Evolutionary conservation across 2,329 filamentous ascomycete genomes (phyloP).

Genomic region (Talaromyces sp.): DNA sequence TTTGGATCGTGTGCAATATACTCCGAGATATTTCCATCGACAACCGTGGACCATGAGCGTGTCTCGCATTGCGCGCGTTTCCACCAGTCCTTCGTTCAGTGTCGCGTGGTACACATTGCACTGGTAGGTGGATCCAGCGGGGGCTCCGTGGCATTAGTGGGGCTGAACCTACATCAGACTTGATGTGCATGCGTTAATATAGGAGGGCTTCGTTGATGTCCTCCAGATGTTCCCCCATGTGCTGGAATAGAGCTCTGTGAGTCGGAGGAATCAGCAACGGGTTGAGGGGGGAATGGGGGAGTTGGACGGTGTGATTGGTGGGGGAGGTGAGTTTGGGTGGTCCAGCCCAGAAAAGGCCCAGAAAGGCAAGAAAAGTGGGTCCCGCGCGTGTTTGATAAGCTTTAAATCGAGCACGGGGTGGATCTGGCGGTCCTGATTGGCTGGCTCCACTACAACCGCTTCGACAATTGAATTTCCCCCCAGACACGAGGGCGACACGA

Average conservation of each 20-base stretch:
- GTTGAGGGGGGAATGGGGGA: neutral
- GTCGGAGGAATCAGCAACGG: neutral
- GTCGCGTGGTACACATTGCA: too few relatives aligned
- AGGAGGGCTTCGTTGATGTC: too few relatives aligned
- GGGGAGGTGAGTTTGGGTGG: neutral
- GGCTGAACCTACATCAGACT: too few relatives aligned
- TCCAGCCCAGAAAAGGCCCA: neutral
- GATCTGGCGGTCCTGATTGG: neutral
- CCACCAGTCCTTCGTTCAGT: too few relatives aligned
- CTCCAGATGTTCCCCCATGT: neutral
- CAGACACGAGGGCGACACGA: neutral
- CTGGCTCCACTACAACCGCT: too few relatives aligned
- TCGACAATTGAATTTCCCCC: neutral
- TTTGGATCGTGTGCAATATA: too few relatives aligned
- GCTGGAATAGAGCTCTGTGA: slow-evolving; percentile 1
- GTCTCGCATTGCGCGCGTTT: too few relatives aligned
- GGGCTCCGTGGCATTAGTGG: too few relatives aligned
- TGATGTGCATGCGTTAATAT: too few relatives aligned
- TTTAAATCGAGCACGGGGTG: neutral
- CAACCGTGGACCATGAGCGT: too few relatives aligned
- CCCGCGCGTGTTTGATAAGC: neutral
- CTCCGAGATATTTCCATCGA: too few relatives aligned
- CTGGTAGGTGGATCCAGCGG: too few relatives aligned
- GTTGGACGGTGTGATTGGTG: neutral
- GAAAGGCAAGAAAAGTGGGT: neutral